These are phyloP conservation scores for Globisporangium nunn DNA, from an alignment of 352 stramenopile species.

Conservation along the genomic window DNA sequence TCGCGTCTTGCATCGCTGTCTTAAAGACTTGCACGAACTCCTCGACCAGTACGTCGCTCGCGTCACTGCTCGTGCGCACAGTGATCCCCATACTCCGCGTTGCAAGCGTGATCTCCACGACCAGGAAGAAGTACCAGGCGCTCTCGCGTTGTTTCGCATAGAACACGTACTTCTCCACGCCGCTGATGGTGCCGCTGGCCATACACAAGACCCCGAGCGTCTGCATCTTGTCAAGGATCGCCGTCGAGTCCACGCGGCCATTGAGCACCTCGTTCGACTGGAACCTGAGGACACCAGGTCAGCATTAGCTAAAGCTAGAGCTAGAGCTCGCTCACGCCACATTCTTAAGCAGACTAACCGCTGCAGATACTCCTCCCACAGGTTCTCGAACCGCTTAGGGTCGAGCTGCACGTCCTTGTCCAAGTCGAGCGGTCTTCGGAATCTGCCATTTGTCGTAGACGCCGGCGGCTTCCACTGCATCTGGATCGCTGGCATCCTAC, in stretches of 20 bases:
- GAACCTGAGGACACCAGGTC: constrained; percentile 15
- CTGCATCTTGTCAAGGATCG: constrained; percentile 39
- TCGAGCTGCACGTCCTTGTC: constrained; percentile 37
- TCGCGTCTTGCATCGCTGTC: constrained; percentile 14
- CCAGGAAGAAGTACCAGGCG: constrained; percentile 48
- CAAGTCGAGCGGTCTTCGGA: constrained; percentile 25
- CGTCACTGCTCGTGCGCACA: constrained; percentile 41
- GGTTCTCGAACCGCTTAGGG: constrained; percentile 60
- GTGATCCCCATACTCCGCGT: constrained; percentile 32
- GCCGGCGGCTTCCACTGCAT: constrained; percentile 52
- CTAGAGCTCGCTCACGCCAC: neutral
- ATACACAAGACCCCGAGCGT: constrained; percentile 47
- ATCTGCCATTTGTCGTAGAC: constrained; percentile 6
- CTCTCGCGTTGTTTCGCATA: constrained; percentile 50
- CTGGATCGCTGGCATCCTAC: constrained; percentile 53
- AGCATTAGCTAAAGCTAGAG: neutral
- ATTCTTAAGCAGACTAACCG: constrained; percentile 20
- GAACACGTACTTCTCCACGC: constrained; percentile 71
- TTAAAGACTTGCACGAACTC: constrained; percentile 36
- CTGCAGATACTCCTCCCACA: constrained; percentile 75
- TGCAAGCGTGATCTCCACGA: constrained; percentile 36
- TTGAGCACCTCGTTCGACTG: constrained; percentile 17
- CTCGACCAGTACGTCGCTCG: constrained; percentile 30
- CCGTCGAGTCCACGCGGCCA: constrained; percentile 16
- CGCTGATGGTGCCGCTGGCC: constrained; percentile 59